These are phyloP conservation scores for Yamagishiella unicocca DNA, from an alignment of 139 green algal species.

Conservation along the genomic window DNA sequence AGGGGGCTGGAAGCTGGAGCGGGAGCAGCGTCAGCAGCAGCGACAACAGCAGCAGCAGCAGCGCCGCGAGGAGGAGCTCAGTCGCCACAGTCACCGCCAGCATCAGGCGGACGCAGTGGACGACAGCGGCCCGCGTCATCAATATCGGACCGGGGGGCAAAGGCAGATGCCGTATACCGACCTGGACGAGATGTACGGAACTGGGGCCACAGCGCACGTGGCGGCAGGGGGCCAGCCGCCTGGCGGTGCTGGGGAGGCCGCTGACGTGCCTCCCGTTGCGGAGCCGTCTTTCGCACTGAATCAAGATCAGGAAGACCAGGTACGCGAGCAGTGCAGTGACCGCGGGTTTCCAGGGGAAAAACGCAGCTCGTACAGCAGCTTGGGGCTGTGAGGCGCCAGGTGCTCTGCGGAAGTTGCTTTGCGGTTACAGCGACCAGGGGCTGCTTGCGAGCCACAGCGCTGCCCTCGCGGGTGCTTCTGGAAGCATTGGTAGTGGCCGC, in stretches of 20 bases:
- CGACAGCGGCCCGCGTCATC: too few species aligned
- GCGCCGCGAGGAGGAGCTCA: neutral
- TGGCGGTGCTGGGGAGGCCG: neutral
- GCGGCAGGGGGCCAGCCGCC: neutral
- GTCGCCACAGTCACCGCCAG: too few species aligned
- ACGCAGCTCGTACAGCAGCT: neutral
- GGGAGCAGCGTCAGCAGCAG: neutral
- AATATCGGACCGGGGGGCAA: too few species aligned
- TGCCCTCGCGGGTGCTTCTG: neutral
- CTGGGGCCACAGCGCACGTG: neutral
- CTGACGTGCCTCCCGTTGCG: neutral
- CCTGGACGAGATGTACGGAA: constrained; percentile 25
- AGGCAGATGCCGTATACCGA: constrained; percentile 12
- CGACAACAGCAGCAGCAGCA: neutral
- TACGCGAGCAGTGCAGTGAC: neutral
- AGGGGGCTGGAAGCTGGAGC: neutral
- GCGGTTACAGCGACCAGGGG: neutral
- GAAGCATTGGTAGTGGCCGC: too few species aligned
- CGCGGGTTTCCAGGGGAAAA: neutral
- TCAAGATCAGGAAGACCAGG: neutral
- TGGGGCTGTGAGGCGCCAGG: neutral
- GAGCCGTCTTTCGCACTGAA: neutral
- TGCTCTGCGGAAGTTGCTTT: neutral
- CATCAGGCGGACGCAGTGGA: too few species aligned
- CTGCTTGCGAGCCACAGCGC: neutral